A percentile compares a stretch with the other conserved stretches of the same genome.
Evolutionary conservation across 164 flowering plant genomes (phyloP).

Genomic region (Stephania cephalantha): DNA sequence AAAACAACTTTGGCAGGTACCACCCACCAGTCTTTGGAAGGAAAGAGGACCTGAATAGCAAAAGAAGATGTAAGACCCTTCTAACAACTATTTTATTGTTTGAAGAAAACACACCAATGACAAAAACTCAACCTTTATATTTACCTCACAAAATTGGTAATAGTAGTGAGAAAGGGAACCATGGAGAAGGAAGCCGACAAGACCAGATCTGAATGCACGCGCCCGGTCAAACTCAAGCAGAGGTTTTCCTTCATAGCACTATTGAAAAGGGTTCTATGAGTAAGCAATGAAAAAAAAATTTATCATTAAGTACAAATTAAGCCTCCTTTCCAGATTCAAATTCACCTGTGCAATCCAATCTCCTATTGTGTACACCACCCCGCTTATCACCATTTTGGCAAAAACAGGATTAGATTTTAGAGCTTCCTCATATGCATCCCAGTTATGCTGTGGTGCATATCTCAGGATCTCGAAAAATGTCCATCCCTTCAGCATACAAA

Average conservation of each 20-base stretch:
- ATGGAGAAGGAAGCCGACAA: slow-evolving; percentile 77
- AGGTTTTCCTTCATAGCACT: slow-evolving; percentile 85
- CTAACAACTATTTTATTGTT: slow-evolving; percentile 3
- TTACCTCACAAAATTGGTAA: slow-evolving; percentile 76
- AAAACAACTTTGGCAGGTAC: slow-evolving; percentile 86
- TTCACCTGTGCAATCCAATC: slow-evolving; percentile 91
- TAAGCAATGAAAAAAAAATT: background rate
- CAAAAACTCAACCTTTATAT: slow-evolving; percentile 4
- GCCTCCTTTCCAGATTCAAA: background rate
- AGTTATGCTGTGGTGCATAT: slow-evolving; percentile 70
- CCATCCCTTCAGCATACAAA: slow-evolving; percentile 51
- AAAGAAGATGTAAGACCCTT: slow-evolving; percentile 16
- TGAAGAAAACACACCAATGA: background rate
- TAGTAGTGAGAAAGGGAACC: slow-evolving; percentile 85
- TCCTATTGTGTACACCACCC: slow-evolving; percentile 72
- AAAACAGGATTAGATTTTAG: slow-evolving; percentile 73
- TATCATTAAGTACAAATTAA: background rate
- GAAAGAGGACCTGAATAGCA: slow-evolving; percentile 62
- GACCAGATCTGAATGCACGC: slow-evolving; percentile 77
- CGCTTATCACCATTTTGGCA: slow-evolving; percentile 82
- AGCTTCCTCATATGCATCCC: slow-evolving; percentile 81
- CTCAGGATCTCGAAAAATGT: slow-evolving; percentile 67
- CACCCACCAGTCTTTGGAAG: slow-evolving; percentile 93
- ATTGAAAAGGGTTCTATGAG: slow-evolving; percentile 11
- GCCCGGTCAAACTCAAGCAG: slow-evolving; percentile 63